These are phyloP conservation scores for Polytrichum formosum DNA, from an alignment of 225 moss, liverwort and hornwort genomes.

Conservation along the genomic window DNA sequence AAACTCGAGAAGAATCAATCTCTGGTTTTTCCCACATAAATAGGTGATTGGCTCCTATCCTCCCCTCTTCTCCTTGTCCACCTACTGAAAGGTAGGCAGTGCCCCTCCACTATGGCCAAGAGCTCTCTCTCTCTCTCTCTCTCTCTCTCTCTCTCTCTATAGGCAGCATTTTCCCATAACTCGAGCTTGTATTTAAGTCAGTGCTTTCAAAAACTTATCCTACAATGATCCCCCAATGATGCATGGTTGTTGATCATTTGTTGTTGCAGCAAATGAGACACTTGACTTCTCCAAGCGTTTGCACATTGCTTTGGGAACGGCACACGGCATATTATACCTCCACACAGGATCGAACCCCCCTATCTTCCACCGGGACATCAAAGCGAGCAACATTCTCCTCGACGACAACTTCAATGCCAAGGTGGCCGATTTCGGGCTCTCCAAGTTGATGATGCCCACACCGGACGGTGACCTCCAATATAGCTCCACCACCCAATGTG, in stretches of 20 bases:
- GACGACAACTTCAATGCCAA: slow-evolving; percentile 23
- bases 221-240: too few species aligned
- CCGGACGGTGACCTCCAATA: slow-evolving; percentile 31
- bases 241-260: neutral
- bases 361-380: slow-evolving; percentile 26
- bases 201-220: too few species aligned
- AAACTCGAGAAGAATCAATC: too few species aligned
- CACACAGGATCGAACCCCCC: slow-evolving; percentile 29
- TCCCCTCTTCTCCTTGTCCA: too few species aligned
- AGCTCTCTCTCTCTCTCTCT: too few species aligned
- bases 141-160: too few species aligned
- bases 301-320: slow-evolving; percentile 34
- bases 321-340: slow-evolving; percentile 25
- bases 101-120: too few species aligned
- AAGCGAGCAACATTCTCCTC: slow-evolving; percentile 37
- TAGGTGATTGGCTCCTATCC: too few species aligned
- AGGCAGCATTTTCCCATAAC: too few species aligned
- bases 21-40: too few species aligned
- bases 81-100: too few species aligned
- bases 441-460: slow-evolving; percentile 21
- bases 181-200: too few species aligned
- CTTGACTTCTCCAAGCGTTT: slow-evolving; percentile 35
- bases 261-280: slow-evolving; percentile 3
- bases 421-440: slow-evolving; percentile 35
- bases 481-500: slow-evolving; percentile 14